These are phyloP conservation scores for Trametes cinnabarina DNA, from an alignment of 768 basidiomycete genomes.

Conservation along the genomic window DNA sequence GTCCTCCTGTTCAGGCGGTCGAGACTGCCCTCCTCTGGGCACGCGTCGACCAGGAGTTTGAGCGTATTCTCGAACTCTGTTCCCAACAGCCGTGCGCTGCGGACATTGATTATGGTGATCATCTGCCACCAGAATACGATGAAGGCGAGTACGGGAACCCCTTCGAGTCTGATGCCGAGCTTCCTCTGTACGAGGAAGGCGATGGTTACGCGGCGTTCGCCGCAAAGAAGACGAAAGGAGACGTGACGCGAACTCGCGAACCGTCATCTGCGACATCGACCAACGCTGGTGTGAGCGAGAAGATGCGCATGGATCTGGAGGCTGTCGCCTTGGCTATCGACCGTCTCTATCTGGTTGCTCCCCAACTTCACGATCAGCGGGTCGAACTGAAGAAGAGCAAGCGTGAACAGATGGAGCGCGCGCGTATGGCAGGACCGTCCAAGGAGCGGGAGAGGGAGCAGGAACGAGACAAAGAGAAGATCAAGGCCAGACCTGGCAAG, in stretches of 20 bases:
- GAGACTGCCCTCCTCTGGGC: slow-evolving; percentile 72
- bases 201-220: slow-evolving; percentile 5
- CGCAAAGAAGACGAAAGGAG: slow-evolving; percentile 15
- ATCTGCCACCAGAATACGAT: slow-evolving; percentile 33
- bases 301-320: slow-evolving; percentile 85
- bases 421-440: slow-evolving; percentile 43
- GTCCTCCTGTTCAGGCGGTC: slow-evolving; percentile 48
- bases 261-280: slow-evolving; percentile 3
- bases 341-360: slow-evolving; percentile 78
- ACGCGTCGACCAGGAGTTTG: slow-evolving; percentile 71
- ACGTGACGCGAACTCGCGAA: background rate
- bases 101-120: slow-evolving; percentile 7
- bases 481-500: slow-evolving; percentile 38
- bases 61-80: slow-evolving; percentile 64
- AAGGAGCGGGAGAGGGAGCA: slow-evolving; percentile 21
- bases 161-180: slow-evolving; percentile 12
- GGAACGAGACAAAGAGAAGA: slow-evolving; percentile 29
- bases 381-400: slow-evolving; percentile 82
- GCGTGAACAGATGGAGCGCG: slow-evolving; percentile 70
- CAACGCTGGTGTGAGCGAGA: slow-evolving; percentile 49
- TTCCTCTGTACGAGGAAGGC: slow-evolving; percentile 32
- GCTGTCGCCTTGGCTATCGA: slow-evolving; percentile 86
- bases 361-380: slow-evolving; percentile 88
- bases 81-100: slow-evolving; percentile 41
- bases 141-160: slow-evolving; percentile 21